A percentile compares a stretch with the other conserved stretches of the same genome.
phyloP scores from a whole-genome alignment of 75 land plant genomes.

The Selaginella moellendorffii region DNA sequence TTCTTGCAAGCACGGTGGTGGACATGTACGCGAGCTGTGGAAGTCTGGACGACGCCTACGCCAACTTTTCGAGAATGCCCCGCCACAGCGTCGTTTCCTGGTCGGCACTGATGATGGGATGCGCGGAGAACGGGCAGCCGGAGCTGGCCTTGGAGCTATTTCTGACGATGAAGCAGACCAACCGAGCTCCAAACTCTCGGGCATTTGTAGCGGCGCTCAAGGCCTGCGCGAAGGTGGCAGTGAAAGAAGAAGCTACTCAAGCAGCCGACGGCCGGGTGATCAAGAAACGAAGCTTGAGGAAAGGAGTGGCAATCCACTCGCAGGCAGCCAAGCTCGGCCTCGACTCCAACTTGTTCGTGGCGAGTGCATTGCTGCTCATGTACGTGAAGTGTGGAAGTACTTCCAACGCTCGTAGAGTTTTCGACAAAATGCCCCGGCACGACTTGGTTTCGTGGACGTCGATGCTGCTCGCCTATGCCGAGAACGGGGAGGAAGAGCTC shows the following conservation, averaged over 20 bases:
- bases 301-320: background rate
- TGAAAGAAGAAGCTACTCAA: background rate
- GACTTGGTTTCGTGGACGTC: background rate
- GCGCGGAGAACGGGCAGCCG: background rate
- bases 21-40: slow-evolving; percentile 9
- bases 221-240: background rate
- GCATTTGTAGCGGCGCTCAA: slow-evolving; percentile 2
- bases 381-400: background rate
- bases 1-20: background rate
- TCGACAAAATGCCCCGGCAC: background rate
- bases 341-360: background rate
- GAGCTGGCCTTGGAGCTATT: background rate
- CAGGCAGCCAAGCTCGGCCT: background rate
- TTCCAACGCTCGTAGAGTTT: background rate
- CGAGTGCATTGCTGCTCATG: background rate
- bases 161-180: too few relatives aligned
- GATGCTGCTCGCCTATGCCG: background rate
- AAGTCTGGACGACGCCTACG: background rate
- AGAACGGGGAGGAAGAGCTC: background rate
- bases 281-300: background rate
- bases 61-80: background rate
- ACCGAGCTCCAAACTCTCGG: background rate
- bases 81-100: background rate
- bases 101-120: background rate
- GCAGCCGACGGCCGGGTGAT: background rate